Evolutionary conservation across 1,284 basidiomycete species (phyloP).

Genomic region (Rhodotorula sp.): DNA sequence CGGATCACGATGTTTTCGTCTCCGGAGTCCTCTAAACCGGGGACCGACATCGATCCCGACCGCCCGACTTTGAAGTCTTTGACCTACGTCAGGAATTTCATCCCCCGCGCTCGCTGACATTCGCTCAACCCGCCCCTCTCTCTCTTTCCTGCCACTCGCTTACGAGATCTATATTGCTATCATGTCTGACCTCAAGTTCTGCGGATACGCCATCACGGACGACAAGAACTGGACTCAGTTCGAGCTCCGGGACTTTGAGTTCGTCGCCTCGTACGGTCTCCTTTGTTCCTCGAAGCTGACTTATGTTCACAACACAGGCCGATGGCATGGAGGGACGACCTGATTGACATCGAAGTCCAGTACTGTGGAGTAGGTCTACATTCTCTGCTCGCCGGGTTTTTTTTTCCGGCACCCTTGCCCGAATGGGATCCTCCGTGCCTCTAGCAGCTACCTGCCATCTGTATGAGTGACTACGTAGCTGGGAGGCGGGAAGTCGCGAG

Average conservation of each 20-base stretch:
- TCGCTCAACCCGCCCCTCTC: not conserved
- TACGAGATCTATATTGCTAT: not conserved
- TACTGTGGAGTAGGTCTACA: not conserved
- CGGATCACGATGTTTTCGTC: no score
- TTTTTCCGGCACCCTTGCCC: not conserved
- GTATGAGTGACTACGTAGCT: no score
- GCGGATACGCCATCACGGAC: conserved; percentile 41
- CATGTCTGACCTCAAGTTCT: conserved; percentile 27
- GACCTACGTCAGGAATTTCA: not conserved
- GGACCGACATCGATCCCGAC: no score
- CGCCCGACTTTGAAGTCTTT: not conserved
- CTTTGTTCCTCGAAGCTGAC: not conserved
- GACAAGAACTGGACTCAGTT: conserved; percentile 36
- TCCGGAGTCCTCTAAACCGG: no score
- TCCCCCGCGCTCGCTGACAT: not conserved
- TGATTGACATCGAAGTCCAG: conserved; percentile 33
- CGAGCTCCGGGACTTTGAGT: conserved; percentile 10
- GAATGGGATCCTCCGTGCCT: no score
- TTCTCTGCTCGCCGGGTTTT: not conserved
- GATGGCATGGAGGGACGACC: conserved; percentile 13
- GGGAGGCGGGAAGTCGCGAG: no score
- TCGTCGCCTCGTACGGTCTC: not conserved
- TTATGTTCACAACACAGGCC: conserved; percentile 35
- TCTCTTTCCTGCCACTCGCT: not conserved
- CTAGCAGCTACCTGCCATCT: no score